Conservation (phyloP, 2,329 filamentous ascomycete genomes). For the Plectosphaerella plurivora region DNA sequence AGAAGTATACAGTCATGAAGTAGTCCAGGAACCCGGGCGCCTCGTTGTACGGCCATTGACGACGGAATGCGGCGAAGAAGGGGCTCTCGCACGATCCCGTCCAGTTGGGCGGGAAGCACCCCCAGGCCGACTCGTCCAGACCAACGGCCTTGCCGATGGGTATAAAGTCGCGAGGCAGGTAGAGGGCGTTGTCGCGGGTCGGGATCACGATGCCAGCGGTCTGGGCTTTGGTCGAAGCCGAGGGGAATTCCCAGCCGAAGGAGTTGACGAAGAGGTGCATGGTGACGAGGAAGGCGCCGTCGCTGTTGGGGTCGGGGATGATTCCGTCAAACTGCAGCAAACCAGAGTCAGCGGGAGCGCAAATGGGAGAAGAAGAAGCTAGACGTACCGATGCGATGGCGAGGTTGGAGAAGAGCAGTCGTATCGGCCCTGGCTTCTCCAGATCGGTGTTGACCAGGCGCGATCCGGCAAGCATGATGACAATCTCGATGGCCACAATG, state of each 20-base stretch:
- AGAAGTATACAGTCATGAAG: not conserved
- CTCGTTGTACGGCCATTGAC: not conserved
- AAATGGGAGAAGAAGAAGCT: not conserved
- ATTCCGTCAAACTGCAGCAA: constrained; percentile 8
- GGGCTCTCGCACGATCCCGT: constrained; percentile 4
- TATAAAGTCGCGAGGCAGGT: constrained; percentile 6
- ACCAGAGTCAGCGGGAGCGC: not conserved
- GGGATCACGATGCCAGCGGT: constrained; percentile 2
- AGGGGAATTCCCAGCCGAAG: constrained; percentile 10
- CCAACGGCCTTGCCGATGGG: constrained; percentile 4
- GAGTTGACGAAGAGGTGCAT: constrained; percentile 9
- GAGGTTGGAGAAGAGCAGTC: constrained; percentile 2
- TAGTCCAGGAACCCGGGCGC: not conserved
- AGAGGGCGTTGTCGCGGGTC: not conserved
- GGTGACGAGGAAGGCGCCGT: constrained; percentile 6
- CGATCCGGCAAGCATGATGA: constrained; percentile 5
- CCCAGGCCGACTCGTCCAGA: constrained; percentile 6
- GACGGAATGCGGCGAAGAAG: constrained; percentile 7
- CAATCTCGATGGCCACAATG: constrained; percentile 1
- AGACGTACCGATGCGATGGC: constrained; percentile 4
- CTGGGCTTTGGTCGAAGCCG: not conserved
- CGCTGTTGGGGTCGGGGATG: not conserved
- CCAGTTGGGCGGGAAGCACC: constrained; percentile 4
- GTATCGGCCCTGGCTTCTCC: not conserved
- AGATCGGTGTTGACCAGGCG: not conserved